Evolutionary conservation across 805 yeast genomes (phyloP), one percentile per base, ranked within the genome.

Genomic region (Candida maris): DNA sequence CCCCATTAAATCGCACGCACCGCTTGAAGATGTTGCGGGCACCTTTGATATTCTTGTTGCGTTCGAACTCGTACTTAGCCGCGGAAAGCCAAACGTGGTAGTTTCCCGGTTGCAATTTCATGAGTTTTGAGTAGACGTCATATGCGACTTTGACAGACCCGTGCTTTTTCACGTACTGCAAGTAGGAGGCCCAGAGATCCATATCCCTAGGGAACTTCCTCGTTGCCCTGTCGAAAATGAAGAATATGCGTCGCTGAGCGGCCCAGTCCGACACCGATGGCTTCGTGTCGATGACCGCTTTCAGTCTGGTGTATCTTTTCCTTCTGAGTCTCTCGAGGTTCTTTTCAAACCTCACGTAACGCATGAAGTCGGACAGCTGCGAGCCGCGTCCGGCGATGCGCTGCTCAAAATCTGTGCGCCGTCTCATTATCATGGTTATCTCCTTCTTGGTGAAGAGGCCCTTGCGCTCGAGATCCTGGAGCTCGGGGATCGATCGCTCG

Each of bases 401-500:
- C 59, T 93, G 96, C 62, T 93, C 99, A 52, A 88, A 93, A 62
- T 89, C 97, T 0, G 97, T 91, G 65, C 98, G 75, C 56, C 88
- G 77, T 64, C 93, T 81, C 87, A 91, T 86, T 36, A 93, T 82
- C 67, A 74, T 71, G 27, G 81, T 79, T 46, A 88, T 78, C 62
- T 93, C 98, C 48, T 75, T 75, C 49, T 84, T 84, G 27, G 79
- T 81, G 59, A 93, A 93, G 4, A 93, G 68, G 3, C 88, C 88
- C 52, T 85, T 82, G 39, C 75, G 75, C 41, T 81, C 79, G 22
- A 93, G 73, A 52, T 91, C 98, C 52, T 89, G 91, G 37, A 93
- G 71, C 61, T 93, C 99, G 0, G 96, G 95, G 54, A 89, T 88
- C 4, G 88, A 75, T 66, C 71, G 79, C 56, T 77, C 82, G 49